Base-by-base conservation (phyloP, 2,329 filamentous ascomycete genomes). In the Phyllosticta paracitricarpa region DNA sequence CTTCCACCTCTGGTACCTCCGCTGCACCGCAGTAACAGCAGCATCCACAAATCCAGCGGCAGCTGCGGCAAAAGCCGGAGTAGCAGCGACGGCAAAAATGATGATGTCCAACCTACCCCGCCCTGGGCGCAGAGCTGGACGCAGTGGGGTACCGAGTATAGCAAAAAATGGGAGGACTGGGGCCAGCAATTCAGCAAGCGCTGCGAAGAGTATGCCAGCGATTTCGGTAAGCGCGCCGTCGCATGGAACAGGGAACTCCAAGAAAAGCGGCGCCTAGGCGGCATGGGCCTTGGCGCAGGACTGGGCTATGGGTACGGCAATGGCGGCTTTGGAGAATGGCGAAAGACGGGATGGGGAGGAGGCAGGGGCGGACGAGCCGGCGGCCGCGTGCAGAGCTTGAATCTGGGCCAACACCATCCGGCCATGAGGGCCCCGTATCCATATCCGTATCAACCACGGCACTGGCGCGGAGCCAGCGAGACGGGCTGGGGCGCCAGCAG, bases 61-160 rank as follows among this genome's bases (percentile, higher is more conserved):
- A 48, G 7, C 40, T 4, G 40, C 3, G 7, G 14, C 7, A 48
- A n/a, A 5, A n/a, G 40, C 40, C 40, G 40, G 17, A 48, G 40
- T 6, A n/a, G 12, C 40, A n/a, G 40, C 35, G 10, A 17, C 12
- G 14, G 10, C 17, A 12, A 40, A 5, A 48, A n/a, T 2, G 40
- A 10, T 10, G n/a, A 14, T 3, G 17, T 5, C 17, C 30, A 24
- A 24, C 30, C 25, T 26, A 58, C 54, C 28, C 28, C 22, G 54
- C 54, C 26, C 55, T 51, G 26, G 51, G 63, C 61, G 22, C 28
- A 33, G 8, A 57, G 55, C 25, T 61, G 62, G 30, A 64, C 62
- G 25, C 62, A 63, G 30, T 68, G 66, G 68, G 71, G 72, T 2
- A 69, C 73, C 59, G 67, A 72, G 9, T 69, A 73, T 26, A 72